These are phyloP conservation scores for Acephala macrosclerotiorum DNA, from an alignment of 2,329 filamentous ascomycete genomes.

Conservation along the genomic window DNA sequence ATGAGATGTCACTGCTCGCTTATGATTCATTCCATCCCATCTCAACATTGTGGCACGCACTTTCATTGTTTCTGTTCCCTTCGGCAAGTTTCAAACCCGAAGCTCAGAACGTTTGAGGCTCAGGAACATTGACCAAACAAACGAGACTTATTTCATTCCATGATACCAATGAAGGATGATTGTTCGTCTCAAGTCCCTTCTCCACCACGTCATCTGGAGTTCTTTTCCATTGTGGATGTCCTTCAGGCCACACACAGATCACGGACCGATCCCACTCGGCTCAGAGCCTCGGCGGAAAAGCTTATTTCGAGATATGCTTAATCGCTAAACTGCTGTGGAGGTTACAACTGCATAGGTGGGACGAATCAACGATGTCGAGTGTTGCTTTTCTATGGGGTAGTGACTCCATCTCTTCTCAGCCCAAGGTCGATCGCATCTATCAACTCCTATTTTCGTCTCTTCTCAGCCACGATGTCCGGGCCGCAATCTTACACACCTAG, in stretches of 20 bases:
- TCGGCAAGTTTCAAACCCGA: slow-evolving; percentile 30
- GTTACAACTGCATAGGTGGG: neutral
- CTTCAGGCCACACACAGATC: neutral
- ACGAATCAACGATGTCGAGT: neutral
- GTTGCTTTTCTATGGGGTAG: neutral
- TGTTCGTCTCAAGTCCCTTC: slow-evolving; percentile 28
- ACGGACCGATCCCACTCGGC: neutral
- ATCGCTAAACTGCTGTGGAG: neutral
- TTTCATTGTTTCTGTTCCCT: neutral
- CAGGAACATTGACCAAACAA: slow-evolving; percentile 21
- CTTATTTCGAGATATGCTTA: neutral
- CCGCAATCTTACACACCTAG: neutral
- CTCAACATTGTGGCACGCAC: neutral
- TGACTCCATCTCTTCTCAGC: neutral
- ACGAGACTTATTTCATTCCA: slow-evolving; percentile 10
- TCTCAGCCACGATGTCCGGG: neutral
- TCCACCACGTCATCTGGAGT: slow-evolving; percentile 10
- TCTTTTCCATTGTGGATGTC: neutral
- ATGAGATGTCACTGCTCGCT: slow-evolving; percentile 1
- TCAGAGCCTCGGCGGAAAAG: neutral
- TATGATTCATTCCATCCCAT: neutral
- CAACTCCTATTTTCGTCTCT: neutral
- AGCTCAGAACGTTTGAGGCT: slow-evolving; percentile 29
- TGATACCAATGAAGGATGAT: slow-evolving; percentile 14
- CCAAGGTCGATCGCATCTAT: neutral